Evolutionary conservation across 2,329 filamentous ascomycete species (phyloP).

Genomic region (Xylaria sp.): DNA sequence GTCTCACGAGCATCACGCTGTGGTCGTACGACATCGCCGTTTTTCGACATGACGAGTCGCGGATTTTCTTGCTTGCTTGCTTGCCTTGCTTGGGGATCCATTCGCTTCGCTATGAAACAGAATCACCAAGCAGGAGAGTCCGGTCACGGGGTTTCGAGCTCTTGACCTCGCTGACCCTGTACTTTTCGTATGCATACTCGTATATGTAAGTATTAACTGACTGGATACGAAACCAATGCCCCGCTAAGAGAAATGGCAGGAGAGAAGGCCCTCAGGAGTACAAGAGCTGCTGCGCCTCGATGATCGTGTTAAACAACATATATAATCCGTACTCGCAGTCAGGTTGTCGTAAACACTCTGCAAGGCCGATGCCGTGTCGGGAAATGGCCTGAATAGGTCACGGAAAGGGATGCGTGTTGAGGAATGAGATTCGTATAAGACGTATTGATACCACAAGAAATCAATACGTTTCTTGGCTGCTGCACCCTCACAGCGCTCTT

Average conservation of each 20-base stretch:
- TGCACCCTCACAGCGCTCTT: background rate
- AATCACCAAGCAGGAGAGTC: background rate
- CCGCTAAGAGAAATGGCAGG: background rate
- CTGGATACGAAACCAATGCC: background rate
- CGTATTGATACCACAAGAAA: slow-evolving; percentile 13
- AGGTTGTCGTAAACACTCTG: background rate
- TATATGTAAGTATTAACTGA: background rate
- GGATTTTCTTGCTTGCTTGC: background rate
- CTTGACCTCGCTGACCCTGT: background rate
- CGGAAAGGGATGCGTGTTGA: slow-evolving; percentile 4
- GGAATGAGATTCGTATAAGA: slow-evolving; percentile 4
- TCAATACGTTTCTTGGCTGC: background rate
- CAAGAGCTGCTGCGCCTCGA: background rate
- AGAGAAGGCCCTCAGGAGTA: background rate
- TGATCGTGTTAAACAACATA: slow-evolving; percentile 10
- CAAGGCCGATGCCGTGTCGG: slow-evolving; percentile 1
- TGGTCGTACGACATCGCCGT: background rate
- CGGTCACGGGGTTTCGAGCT: background rate
- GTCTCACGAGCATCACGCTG: slow-evolving; percentile 3
- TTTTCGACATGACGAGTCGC: background rate
- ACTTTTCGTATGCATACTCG: background rate
- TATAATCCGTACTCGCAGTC: slow-evolving; percentile 2
- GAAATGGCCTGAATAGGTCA: slow-evolving; percentile 4
- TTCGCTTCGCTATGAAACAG: background rate
- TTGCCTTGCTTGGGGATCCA: background rate